phyloP scores from a whole-genome alignment of 2,329 filamentous ascomycete species.

The Aspergillus neotritici region DNA sequence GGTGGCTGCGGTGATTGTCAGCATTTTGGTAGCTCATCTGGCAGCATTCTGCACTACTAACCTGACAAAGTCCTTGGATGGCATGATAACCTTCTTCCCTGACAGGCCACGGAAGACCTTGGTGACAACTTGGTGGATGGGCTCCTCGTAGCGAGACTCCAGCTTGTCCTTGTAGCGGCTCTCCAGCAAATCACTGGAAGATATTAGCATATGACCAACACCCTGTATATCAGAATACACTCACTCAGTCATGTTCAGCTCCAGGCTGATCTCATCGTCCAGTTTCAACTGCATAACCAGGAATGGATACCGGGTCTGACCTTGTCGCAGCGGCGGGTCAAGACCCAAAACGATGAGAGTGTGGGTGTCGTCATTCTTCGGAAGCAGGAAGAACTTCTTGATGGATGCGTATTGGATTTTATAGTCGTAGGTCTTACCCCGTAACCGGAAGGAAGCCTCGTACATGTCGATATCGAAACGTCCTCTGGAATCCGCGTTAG shows the following conservation, averaged over 20 bases:
- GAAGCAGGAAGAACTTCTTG: slow-evolving; percentile 98
- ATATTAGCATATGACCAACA: slow-evolving; percentile 8
- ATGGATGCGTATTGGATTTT: slow-evolving; percentile 98
- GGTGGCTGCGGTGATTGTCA: slow-evolving; percentile 54
- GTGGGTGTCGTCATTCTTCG: slow-evolving; percentile 97
- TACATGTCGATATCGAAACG: slow-evolving; percentile 99
- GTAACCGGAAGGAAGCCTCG: slow-evolving; percentile 91
- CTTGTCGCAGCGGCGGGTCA: slow-evolving; percentile 90
- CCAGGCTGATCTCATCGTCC: slow-evolving; percentile 93
- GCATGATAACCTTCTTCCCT: slow-evolving; percentile 90
- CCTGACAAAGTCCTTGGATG: slow-evolving; percentile 88
- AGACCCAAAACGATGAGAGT: slow-evolving; percentile 91
- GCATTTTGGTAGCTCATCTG: background rate
- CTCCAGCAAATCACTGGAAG: slow-evolving; percentile 62
- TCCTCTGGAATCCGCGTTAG: slow-evolving; percentile 56
- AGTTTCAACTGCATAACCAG: slow-evolving; percentile 98
- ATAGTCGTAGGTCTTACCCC: slow-evolving; percentile 99
- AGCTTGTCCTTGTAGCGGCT: slow-evolving; percentile 86
- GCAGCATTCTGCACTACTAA: slow-evolving; percentile 24
- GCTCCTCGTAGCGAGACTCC: slow-evolving; percentile 83
- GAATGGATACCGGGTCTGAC: slow-evolving; percentile 96
- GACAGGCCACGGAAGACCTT: slow-evolving; percentile 93
- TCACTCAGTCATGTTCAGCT: slow-evolving; percentile 85
- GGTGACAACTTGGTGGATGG: slow-evolving; percentile 86
- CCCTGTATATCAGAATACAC: slow-evolving; percentile 10